Evolutionary conservation across 371 early-diverging fungal species (phyloP).

Genomic region (Dinochytrium kinnereticum): DNA sequence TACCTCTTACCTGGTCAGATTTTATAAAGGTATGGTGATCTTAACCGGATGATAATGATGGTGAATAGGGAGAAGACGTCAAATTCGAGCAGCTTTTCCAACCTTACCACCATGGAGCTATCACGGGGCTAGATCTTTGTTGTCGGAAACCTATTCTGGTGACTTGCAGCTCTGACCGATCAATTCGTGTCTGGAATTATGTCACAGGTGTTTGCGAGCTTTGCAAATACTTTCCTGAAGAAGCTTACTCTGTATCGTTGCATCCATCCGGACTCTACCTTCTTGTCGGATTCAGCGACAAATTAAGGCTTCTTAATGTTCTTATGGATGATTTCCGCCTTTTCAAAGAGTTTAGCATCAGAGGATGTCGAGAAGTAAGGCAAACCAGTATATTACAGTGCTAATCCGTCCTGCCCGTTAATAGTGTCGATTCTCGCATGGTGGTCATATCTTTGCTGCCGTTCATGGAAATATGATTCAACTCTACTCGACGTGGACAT

Average conservation of each 20-base stretch:
- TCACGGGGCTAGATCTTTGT: conserved; percentile 57
- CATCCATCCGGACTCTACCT: conserved; percentile 62
- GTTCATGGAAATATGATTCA: conserved; percentile 59
- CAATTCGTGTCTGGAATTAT: conserved; percentile 63
- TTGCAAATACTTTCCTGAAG: conserved; percentile 55
- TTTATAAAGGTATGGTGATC: conserved; percentile 30
- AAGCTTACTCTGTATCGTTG: conserved; percentile 51
- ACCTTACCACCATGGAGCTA: conserved; percentile 51
- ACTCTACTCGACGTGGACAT: conserved; percentile 59
- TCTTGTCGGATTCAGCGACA: conserved; percentile 61
- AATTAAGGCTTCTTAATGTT: conserved; percentile 57
- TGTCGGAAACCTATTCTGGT: conserved; percentile 55
- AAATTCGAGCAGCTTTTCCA: conserved; percentile 46
- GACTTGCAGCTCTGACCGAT: conserved; percentile 54
- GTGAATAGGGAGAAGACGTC: conserved; percentile 42
- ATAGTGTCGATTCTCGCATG: conserved; percentile 57
- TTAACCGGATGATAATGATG: neutral
- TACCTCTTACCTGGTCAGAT: conserved; percentile 31
- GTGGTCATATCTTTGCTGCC: conserved; percentile 65
- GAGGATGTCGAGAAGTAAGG: conserved; percentile 57
- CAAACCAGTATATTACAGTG: neutral
- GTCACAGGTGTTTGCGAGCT: conserved; percentile 51
- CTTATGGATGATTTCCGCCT: conserved; percentile 59
- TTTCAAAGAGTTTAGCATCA: conserved; percentile 55
- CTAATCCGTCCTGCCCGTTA: too few relatives aligned